Percentiles rank a stretch among this genome's conserved stretches.
Evolutionary conservation across 1,284 basidiomycete species (phyloP).

Genomic region (Rhodofomes roseus): DNA sequence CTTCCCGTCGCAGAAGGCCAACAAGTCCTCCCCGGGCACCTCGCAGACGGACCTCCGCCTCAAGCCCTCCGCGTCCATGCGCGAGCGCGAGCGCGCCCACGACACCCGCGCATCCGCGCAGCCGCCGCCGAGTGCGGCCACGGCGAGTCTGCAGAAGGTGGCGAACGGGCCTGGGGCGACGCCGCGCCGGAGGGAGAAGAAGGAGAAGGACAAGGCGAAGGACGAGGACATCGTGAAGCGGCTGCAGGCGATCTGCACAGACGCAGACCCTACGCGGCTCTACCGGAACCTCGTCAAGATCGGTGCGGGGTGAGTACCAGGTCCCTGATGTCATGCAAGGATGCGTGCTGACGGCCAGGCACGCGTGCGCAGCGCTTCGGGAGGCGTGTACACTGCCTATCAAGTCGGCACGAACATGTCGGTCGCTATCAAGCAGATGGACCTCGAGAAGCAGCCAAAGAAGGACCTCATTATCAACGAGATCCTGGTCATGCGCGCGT

Average conservation of each 20-base stretch:
- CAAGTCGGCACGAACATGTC: conserved; percentile 91
- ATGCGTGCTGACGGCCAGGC: conserved; percentile 1
- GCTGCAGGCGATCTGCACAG: conserved; percentile 92
- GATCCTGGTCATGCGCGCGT: conserved; percentile 97
- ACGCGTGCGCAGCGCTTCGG: conserved; percentile 69
- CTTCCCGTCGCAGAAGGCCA: conserved; percentile 25
- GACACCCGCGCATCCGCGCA: conserved; percentile 17
- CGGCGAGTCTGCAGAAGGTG: conserved; percentile 58
- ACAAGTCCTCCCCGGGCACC: conserved; percentile 48
- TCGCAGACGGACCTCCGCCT: conserved; percentile 52
- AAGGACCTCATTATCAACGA: conserved; percentile 99
- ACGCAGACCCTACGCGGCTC: conserved; percentile 93
- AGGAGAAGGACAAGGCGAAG: conserved; percentile 75
- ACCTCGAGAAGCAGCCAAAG: conserved; percentile 98
- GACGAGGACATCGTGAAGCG: conserved; percentile 91
- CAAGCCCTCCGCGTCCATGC: conserved; percentile 31
- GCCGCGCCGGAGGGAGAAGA: conserved; percentile 83
- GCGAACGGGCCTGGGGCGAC: conserved; percentile 54
- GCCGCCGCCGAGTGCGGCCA: conserved; percentile 49
- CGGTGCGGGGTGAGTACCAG: conserved; percentile 81
- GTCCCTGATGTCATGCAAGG: conserved; percentile 2
- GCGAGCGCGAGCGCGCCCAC: conserved; percentile 13
- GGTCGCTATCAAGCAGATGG: conserved; percentile 99
- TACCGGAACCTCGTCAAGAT: conserved; percentile 96
- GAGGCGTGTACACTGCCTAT: conserved; percentile 97